Evolutionary conservation across 495 filamentous ascomycete species (phyloP), one percentile per base, ranked within the genome.

Genomic region (Cryomyces antarcticus): DNA sequence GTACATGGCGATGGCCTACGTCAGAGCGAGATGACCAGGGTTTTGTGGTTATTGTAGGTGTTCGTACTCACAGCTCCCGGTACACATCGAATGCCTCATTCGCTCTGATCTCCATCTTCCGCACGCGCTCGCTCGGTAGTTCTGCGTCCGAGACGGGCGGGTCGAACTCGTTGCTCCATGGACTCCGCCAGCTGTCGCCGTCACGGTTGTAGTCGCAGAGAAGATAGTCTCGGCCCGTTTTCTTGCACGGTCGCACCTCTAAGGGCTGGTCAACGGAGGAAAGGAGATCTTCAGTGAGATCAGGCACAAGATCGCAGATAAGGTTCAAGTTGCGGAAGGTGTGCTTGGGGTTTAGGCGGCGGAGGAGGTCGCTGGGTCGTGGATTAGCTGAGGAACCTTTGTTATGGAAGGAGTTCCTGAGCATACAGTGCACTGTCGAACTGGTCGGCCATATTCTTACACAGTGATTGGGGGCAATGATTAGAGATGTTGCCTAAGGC

Each of bases 131-230:
- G 30, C 56, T 57, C 9, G 61, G 60, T 7, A 53, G 48, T 7
- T 60, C 52, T 11, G 56, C 61, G 37, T 57, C 72, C 13, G 56
- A 56, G 24, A 88, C 67, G 13, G 79, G 78, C 1, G 88, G 89
- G 54, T 95, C 85, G 57, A 96, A 99, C 62, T 95, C 83, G 62
- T 95, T 95, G 66, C 78, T 87, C 89, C 89, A 99, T 30, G 89
- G 89, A 48, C 82, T 89, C 30, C 89, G 80, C 69, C 93, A 93
- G 63, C 78, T 86, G 61, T 95, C 89, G 41, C 92, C 92, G 63
- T 99, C 89, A 41, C 89, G 85, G 70, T 99, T 99, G 69, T 96
- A 99, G 70, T 99, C 89, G 68, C 89, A 99, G 48, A 94, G 82
- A 35, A 99, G 75, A 65, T 94, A 99, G 65, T 96, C 89, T 42